Base-by-base conservation (phyloP, 805 yeast genomes). In the Crinitomyces ghanaensis region DNA sequence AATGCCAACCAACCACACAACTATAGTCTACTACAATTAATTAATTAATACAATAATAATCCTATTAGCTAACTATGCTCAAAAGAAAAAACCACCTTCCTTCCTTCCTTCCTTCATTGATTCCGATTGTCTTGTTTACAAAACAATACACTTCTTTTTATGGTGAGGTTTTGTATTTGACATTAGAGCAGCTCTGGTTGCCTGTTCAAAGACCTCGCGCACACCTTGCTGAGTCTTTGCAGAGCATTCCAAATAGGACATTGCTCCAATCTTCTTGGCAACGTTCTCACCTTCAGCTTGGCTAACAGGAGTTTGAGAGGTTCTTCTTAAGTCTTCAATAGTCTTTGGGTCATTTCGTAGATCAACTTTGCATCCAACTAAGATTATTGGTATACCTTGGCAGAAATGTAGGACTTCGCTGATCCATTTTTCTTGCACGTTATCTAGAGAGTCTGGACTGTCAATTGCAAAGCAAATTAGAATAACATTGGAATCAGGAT, bases 381-480 rank as follows among this genome's bases (percentile, higher is more conserved):
- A 67, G 48, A 85, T 79, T 57, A 84, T 82, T 52, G 95, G 95
- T 35, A 84, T 85, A 57, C 88, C 91, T 51, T 78, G 93, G 63
- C 95, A 85, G 72, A 84, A 84, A 59, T 84, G 94, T 54, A 80
- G 60, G 33, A 85, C 95, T 63, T 85, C 95, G 29, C 91, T 75
- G 51, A 83, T 82, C 95, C 95, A 85, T 65, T 84, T 85, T 62
- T 84, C 95, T 64, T 83, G 88, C 44, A 85, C 95, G 60, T 84
- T 85, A 54, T 83, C 93, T 40, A 85, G 68, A 18, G 95, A 82
- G 60, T 84, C 95, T 47, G 95, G 95, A 26, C 85, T 69, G 55
- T 83, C 94, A 43, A 85, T 72, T 13, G 93, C 75, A 66, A 84
- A 85, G 70, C 95, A 85, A 50, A 85, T 83, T 54, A 85, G 69